Evolutionary conservation across 1,284 basidiomycete genomes (phyloP), one percentile per base, ranked within the genome.

Genomic region (Ceratobasidium sp.): DNA sequence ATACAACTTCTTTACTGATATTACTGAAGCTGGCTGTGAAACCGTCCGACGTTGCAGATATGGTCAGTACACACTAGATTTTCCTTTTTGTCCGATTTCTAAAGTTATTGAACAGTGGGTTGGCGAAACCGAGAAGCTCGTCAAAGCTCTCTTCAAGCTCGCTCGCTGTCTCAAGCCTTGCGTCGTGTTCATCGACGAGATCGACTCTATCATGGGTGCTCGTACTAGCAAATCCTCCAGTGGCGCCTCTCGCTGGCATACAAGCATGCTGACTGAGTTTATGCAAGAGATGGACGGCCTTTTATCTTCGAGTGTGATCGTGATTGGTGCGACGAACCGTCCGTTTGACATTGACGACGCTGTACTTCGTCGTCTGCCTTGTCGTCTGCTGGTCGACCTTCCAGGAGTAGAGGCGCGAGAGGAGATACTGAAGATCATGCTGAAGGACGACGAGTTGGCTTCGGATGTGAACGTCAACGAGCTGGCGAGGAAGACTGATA

Each of bases 31-130:
- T 60, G 18, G 26, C 39, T 41, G 28, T 60, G 14, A 43, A 60
- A 23, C 58, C 58, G 21, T 97, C 94, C 18, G 97, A 97, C 26
- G 98, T 99, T 77, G 97, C 99, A 71, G 97, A 99, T 87, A 99
- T 98, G 92, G 92, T 93, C n/a, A 2, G 61, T 65, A 26, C 9
- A 2, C n/a, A 6, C 4, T 18, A 34, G 23, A n/a, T 3, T 36
- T 30, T n/a, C 16, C 23, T 30, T 6, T 16, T n/a, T n/a, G 9
- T n/a, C 28, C 30, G 18, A 4, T 23, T 16, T 12, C 14, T 14
- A 16, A 80, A 96, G 98, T 82, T 98, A 97, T n/a, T 41, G 96
- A 98, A 96, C 86, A 93, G 93, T 96, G 94, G 81, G 92, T 96
- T 36, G 94, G 94, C 41, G 96, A 98, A 84, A 94, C 93, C 55